These are phyloP conservation scores for Rhynchospora tenuis DNA, from an alignment of 176 grass and related monocot genomes.

Conservation along the genomic window DNA sequence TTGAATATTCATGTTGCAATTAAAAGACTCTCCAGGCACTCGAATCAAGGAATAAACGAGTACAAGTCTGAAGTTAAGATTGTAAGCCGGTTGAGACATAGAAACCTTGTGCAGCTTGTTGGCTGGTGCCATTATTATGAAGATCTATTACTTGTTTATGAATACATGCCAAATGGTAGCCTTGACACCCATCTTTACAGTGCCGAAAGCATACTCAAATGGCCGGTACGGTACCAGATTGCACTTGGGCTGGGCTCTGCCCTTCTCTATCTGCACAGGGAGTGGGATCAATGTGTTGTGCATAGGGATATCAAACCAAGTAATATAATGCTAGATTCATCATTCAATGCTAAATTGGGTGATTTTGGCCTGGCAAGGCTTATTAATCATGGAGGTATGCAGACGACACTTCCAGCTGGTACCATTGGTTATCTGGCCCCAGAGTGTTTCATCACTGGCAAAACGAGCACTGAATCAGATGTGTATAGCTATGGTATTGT, in stretches of 20 bases:
- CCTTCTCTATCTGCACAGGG: conserved; percentile 18
- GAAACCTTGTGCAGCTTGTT: conserved; percentile 7
- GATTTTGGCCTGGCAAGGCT: conserved; percentile 31
- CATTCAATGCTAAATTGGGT: conserved; percentile 26
- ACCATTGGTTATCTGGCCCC: conserved; percentile 25
- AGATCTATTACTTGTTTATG: conserved; percentile 14
- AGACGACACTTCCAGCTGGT: conserved; percentile 17
- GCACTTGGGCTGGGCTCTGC: conserved; percentile 19
- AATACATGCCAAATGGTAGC: conserved; percentile 24
- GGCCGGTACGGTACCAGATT: conserved; percentile 2
- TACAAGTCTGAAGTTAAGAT: conserved; percentile 13
- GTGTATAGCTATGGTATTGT: conserved; percentile 54
- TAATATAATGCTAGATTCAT: conserved; percentile 24
- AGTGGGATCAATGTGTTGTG: conserved; percentile 26
- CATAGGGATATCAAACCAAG: conserved; percentile 22
- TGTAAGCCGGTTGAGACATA: conserved; percentile 14
- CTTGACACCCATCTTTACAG: conserved; percentile 23
- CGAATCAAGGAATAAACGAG: not conserved
- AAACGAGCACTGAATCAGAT: conserved; percentile 36
- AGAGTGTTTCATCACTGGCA: conserved; percentile 13
- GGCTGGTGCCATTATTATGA: not conserved
- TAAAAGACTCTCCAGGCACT: not conserved
- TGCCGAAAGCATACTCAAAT: not conserved
- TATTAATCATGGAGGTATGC: conserved; percentile 16
- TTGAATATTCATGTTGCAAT: conserved; percentile 13